Evolutionary conservation across 2,329 filamentous ascomycete species (phyloP), one percentile per base, ranked within the genome.

Genomic region (Hymenoscyphus linearis): DNA sequence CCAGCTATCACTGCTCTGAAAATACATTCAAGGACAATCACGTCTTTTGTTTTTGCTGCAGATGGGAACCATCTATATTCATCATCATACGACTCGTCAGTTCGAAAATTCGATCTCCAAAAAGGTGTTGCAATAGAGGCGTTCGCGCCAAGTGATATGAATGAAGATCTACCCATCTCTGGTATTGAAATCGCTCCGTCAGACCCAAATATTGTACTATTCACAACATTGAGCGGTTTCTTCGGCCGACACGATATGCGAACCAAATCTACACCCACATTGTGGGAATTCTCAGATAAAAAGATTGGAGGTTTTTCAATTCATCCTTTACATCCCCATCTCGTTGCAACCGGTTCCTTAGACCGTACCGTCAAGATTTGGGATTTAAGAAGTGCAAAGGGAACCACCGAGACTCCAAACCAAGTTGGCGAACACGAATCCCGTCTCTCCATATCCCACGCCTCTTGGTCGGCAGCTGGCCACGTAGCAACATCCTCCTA

Each of bases 231-330:
- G 0, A 82, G 90, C 36, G 95, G 95, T 1, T 80, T 79, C 0
- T 87, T 98, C 31, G 93, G 93, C 0, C 86, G 89, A 0, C 86
- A 95, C 70, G 95, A 99, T 70, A 81, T 88, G 59, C 85, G 93
- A 7, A 80, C 82, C 0, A 74, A 80, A 0, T 76, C 76, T 6
- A 80, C 85, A 2, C 81, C 83, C 0, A 84, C 91, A 16, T 77
- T 89, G 1, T 96, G 91, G 83, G 81, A 85, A 9, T 78, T 98
- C 0, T 89, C 87, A 0, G 92, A 96, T 58, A 93, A 96, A 74
- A 99, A 99, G 72, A 97, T 99, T 59, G 95, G 95, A 18, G 95
- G 95, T 0, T 98, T 98, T 74, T 89, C 88, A 0, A 75, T 97
- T 1, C 87, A 96, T 69, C 93, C 95, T 0, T 74, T 87, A 0